Base-by-base conservation (phyloP, 495 filamentous ascomycete species). In the Aspergillus campestris region DNA sequence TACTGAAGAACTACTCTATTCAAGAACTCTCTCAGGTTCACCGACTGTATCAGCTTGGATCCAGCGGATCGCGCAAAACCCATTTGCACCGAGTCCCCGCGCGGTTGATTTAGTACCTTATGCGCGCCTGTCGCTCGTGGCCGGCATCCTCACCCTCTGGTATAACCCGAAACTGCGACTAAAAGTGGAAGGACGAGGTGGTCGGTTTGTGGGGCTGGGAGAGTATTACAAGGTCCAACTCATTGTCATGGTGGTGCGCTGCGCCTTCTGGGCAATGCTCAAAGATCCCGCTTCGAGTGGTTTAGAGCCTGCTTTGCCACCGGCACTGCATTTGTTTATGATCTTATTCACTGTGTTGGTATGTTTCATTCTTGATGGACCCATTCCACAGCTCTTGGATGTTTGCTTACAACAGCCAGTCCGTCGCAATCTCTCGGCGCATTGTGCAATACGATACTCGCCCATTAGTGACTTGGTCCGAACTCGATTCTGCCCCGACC, bases 121-220 rank as follows among this genome's bases (percentile, higher is more conserved):
- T 45, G 79, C 63, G 48, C 71, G 55, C 31, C 49, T 58, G 65
- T 65, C 73, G 11, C 64, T 83, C 24, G 47, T 73, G 14, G 61
- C 75, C 3, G 78, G 76, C 18, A 49, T 83, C 24, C 51, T 77
- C 6, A 75, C 82, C 2, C 59, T 81, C 9, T 89, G 83, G 79
- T 94, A 86, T 84, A 90, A 89, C 50, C 84, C 84, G 6, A 76
- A 74, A 44, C 70, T 87, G 54, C 72, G 74, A 48, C 64, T 83
- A 49, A 79, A 80, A 53, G 65, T 80, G n/a, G 71, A 75, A 42
- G 79, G 82, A 15, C 72, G 80, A 51, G 73, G 70, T 34, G 79
- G 72, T 27, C 79, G 82, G 43, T 76, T 90, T 43, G 62, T 69
- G 8, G 85, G 87, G 0, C 70, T 84, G 8, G 60, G 64, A 6